Conservation (phyloP, 2,329 filamentous ascomycete species). For the Epichloe brachyelytri region DNA sequence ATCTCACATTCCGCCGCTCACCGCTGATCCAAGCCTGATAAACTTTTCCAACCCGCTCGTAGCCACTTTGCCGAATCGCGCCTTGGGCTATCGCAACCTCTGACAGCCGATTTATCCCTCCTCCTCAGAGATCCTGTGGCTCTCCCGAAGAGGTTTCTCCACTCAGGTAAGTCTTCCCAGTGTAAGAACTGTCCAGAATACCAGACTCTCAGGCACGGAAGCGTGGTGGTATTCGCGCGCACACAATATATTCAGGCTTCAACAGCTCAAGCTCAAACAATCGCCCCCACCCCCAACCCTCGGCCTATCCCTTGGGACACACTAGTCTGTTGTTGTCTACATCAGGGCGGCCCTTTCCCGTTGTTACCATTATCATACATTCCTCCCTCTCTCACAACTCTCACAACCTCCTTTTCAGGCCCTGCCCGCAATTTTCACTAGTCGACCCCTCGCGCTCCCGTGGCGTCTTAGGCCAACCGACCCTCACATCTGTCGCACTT, state of each 20-base stretch:
- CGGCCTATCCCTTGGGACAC: neutral
- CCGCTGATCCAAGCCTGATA: slow-evolving; percentile 2
- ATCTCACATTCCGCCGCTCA: slow-evolving; percentile 1
- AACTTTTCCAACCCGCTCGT: neutral
- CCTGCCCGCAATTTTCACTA: neutral
- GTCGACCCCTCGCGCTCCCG: slow-evolving; percentile 5
- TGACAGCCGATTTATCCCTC: neutral
- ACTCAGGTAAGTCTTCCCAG: neutral
- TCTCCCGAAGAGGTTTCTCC: neutral
- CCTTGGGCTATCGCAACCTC: neutral
- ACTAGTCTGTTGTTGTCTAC: neutral
- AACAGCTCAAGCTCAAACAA: slow-evolving; percentile 10
- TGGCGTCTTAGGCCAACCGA: slow-evolving; percentile 7
- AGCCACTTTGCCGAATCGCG: neutral
- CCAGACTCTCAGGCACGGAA: neutral
- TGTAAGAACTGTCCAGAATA: neutral
- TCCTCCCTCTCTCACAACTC: neutral
- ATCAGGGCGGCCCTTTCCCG: neutral
- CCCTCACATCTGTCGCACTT: slow-evolving; percentile 9
- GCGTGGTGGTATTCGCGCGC: neutral
- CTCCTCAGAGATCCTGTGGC: neutral
- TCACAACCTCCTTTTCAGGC: neutral
- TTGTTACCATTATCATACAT: neutral
- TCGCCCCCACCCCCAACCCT: neutral
- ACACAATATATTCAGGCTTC: slow-evolving; percentile 10